Evolutionary conservation across 2,329 filamentous ascomycete genomes (phyloP).

Genomic region (Phoma sp.): DNA sequence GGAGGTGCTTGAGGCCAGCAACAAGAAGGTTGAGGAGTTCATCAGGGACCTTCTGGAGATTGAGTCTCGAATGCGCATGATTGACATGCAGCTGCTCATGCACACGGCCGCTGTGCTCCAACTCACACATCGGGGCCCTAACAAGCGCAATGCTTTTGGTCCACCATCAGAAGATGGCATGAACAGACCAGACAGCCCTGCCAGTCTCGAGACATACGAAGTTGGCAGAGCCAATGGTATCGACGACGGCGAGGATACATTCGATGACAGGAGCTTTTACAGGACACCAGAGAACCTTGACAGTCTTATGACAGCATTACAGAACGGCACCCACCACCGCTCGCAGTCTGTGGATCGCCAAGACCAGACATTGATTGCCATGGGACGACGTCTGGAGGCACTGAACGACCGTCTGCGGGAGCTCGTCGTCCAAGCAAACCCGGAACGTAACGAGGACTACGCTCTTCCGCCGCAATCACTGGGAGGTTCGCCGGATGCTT

Average conservation of each 20-base stretch:
- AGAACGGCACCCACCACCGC: conserved; percentile 44
- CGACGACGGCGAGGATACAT: conserved; percentile 65
- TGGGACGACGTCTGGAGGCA: conserved; percentile 70
- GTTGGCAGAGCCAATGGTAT: conserved; percentile 59
- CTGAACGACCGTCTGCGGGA: conserved; percentile 72
- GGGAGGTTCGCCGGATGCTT: conserved; percentile 27
- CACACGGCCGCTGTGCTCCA: conserved; percentile 94
- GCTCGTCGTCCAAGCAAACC: conserved; percentile 69
- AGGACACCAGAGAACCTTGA: conserved; percentile 71
- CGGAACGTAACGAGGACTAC: conserved; percentile 50
- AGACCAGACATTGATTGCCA: conserved; percentile 63
- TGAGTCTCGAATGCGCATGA: conserved; percentile 76
- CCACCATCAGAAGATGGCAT: conserved; percentile 42
- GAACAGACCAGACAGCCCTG: conserved; percentile 72
- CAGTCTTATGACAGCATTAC: conserved; percentile 48
- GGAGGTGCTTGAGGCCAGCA: conserved; percentile 74
- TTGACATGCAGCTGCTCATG: conserved; percentile 77
- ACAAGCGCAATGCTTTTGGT: conserved; percentile 61
- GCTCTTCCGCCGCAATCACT: conserved; percentile 35
- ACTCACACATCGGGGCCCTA: conserved; percentile 80
- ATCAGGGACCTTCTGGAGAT: conserved; percentile 79
- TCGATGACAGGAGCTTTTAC: conserved; percentile 80
- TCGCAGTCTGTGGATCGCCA: conserved; percentile 37
- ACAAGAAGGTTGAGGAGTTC: conserved; percentile 84
- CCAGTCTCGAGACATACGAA: conserved; percentile 75